These are phyloP conservation scores for Kurtzmaniella natalensis DNA, from an alignment of 1,139 yeast genomes.

Conservation along the genomic window DNA sequence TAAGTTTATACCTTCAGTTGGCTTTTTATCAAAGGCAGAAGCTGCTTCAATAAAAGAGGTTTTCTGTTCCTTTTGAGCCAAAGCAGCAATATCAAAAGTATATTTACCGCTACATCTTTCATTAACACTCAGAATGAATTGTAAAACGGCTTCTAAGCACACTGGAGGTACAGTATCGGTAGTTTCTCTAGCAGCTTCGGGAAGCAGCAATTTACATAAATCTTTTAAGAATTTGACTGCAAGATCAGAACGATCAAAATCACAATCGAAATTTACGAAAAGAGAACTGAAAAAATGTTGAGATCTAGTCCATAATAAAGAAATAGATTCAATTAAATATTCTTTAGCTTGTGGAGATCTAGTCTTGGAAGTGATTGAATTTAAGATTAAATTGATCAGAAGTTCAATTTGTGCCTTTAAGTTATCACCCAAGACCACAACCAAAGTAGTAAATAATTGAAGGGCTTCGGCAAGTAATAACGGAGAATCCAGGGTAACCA, in stretches of 20 bases:
- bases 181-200: conserved; percentile 71
- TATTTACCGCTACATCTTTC: conserved; percentile 41
- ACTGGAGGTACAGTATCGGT: conserved; percentile 91
- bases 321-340: conserved; percentile 75
- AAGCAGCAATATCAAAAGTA: conserved; percentile 7
- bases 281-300: conserved; percentile 74
- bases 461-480: conserved; percentile 71
- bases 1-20: conserved; percentile 66
- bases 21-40: conserved; percentile 68
- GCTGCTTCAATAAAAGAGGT: conserved; percentile 74
- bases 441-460: conserved; percentile 67
- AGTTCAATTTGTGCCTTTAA: conserved; percentile 67
- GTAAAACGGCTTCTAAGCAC: conserved; percentile 81
- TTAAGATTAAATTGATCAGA: conserved; percentile 55
- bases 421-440: conserved; percentile 53
- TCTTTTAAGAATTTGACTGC: conserved; percentile 66
- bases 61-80: conserved; percentile 51
- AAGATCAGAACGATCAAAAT: conserved; percentile 80
- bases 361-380: conserved; percentile 43
- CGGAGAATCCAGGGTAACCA: conserved; percentile 66
- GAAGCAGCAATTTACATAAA: conserved; percentile 70
- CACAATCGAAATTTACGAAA: conserved; percentile 86
- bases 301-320: conserved; percentile 79
- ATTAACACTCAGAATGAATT: conserved; percentile 64
- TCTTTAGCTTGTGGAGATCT: conserved; percentile 47